Percentiles rank a stretch among this genome's conserved stretches.
Evolutionary conservation across 768 basidiomycete genomes (phyloP).

Genomic region (Suillus ampliporus): DNA sequence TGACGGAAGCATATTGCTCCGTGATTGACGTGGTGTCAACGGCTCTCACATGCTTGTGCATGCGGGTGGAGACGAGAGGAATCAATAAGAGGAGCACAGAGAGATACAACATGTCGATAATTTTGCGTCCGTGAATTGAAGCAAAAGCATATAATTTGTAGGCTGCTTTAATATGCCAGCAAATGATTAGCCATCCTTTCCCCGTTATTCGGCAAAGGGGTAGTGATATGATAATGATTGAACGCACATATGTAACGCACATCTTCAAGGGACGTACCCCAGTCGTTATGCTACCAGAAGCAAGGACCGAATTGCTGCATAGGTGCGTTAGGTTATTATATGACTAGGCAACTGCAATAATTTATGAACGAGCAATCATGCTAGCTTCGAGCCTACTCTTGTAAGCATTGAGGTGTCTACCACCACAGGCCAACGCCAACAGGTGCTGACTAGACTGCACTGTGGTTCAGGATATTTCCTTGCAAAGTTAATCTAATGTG

Average conservation of each 20-base stretch:
- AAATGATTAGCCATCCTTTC: not conserved
- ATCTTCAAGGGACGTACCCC: not conserved
- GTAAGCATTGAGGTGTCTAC: not conserved
- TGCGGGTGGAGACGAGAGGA: constrained; percentile 24
- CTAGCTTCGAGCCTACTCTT: not conserved
- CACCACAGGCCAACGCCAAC: not conserved
- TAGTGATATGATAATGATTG: not conserved
- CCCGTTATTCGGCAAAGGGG: not conserved
- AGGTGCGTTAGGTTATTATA: too few species aligned
- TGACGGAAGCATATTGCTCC: constrained; percentile 59
- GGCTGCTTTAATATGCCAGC: not conserved
- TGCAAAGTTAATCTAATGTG: too few species aligned
- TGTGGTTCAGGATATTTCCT: not conserved
- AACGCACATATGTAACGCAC: not conserved
- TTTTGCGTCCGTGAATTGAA: not conserved
- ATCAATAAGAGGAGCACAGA: constrained; percentile 20
- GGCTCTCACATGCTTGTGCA: constrained; percentile 2
- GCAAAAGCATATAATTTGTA: not conserved
- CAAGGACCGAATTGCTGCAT: not conserved
- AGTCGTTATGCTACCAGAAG: not conserved
- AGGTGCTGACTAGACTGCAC: too few species aligned
- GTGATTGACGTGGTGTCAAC: constrained; percentile 39
- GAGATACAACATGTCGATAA: not conserved
- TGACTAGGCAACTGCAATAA: not conserved
- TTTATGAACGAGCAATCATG: not conserved